Conservation (phyloP, 75 land plant genomes). For the Cunninghamia lanceolata region DNA sequence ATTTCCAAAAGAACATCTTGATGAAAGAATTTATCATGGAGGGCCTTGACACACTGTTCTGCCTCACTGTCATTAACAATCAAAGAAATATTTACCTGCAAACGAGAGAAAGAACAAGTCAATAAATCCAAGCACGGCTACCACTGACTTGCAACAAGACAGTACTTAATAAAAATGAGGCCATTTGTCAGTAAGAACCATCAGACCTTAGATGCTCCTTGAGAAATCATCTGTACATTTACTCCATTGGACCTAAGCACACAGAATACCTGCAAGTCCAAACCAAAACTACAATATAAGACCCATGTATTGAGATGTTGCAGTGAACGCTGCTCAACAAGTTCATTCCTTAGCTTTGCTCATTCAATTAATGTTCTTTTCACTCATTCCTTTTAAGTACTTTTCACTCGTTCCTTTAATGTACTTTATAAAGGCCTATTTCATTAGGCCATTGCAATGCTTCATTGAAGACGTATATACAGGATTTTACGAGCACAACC, state of each 20-base stretch:
- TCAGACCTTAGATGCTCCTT: conserved; percentile 94
- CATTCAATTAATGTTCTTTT: not conserved
- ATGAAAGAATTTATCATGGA: conserved; percentile 80
- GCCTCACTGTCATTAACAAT: conserved; percentile 89
- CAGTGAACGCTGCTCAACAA: not conserved
- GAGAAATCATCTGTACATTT: conserved; percentile 99
- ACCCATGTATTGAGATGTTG: not conserved
- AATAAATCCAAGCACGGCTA: not conserved
- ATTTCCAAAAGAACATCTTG: conserved; percentile 1
- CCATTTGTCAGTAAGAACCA: not conserved
- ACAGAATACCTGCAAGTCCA: conserved; percentile 53
- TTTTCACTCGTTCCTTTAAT: not conserved
- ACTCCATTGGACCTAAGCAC: conserved; percentile 65
- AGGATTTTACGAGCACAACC: not conserved
- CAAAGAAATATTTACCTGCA: conserved; percentile 92
- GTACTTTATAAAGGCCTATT: not conserved
- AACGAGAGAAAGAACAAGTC: not conserved
- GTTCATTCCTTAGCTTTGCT: not conserved
- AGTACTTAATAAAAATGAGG: not conserved
- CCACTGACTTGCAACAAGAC: not conserved
- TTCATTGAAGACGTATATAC: not conserved
- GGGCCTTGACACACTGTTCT: conserved; percentile 70
- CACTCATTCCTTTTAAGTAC: too few relatives aligned
- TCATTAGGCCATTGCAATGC: not conserved
- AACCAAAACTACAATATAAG: not conserved